These are phyloP conservation scores for Lactuca saligna DNA, from an alignment of 129 eudicot species.

Conservation along the genomic window DNA sequence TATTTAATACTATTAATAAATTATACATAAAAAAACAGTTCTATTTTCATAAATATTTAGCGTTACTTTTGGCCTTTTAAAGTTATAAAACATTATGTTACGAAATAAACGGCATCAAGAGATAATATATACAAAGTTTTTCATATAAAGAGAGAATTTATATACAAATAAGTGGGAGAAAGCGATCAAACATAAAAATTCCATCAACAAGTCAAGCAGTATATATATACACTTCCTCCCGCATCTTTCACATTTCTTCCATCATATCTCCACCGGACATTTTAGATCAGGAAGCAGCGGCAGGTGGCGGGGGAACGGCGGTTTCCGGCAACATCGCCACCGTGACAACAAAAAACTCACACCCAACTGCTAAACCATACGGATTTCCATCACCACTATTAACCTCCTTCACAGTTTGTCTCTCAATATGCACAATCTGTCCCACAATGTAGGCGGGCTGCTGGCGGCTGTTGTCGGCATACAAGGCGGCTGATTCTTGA, in stretches of 20 bases:
- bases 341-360: conserved; percentile 84
- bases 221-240: conserved; percentile 32
- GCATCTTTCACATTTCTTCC: conserved; percentile 53
- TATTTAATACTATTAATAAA: too few species aligned
- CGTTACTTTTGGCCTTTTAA: neutral
- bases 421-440: conserved; percentile 83
- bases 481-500: conserved; percentile 75
- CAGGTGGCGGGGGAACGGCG: conserved; percentile 50
- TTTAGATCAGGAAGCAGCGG: conserved; percentile 73
- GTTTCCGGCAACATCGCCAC: conserved; percentile 86
- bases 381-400: conserved; percentile 47
- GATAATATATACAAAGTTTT: conserved; percentile 27
- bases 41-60: neutral
- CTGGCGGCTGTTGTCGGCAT: conserved; percentile 48
- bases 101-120: neutral
- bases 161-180: conserved; percentile 29
- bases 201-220: conserved; percentile 22
- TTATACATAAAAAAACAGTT: too few species aligned
- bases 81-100: neutral
- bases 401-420: conserved; percentile 44
- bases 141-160: conserved; percentile 14
- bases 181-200: conserved; percentile 29
- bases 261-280: conserved; percentile 43
- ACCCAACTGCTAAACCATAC: conserved; percentile 71
- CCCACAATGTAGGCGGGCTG: conserved; percentile 70